Percentiles rank a stretch among this genome's conserved stretches.
Evolutionary conservation across 2,329 filamentous ascomycete species (phyloP).

Genomic region (Magnaporthiopsis poae): DNA sequence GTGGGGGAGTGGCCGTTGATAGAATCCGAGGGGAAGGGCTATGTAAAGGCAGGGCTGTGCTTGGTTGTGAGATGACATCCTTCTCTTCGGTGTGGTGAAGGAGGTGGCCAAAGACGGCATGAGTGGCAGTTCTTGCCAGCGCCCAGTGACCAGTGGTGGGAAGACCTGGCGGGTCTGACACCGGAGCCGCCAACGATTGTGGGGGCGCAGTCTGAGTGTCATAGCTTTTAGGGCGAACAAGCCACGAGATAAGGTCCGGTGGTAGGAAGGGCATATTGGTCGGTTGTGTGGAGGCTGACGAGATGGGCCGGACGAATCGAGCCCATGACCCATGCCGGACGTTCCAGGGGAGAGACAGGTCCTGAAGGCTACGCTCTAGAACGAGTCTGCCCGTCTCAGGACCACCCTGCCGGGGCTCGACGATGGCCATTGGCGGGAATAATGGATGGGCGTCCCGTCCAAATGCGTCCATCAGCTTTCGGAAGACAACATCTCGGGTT

Average conservation of each 20-base stretch:
- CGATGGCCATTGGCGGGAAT: constrained; percentile 1
- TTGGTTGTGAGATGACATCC: neutral
- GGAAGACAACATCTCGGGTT: constrained; percentile 33
- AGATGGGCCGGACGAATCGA: neutral
- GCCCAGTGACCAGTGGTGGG: neutral
- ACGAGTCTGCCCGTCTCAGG: constrained; percentile 22
- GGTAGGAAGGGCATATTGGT: neutral
- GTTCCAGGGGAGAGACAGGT: neutral
- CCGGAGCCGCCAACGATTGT: neutral
- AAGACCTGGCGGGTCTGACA: neutral
- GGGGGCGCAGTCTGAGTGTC: neutral
- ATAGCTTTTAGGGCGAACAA: neutral
- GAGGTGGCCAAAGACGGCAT: constrained; percentile 42
- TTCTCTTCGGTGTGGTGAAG: constrained; percentile 24
- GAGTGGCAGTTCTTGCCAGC: neutral
- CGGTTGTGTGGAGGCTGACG: neutral
- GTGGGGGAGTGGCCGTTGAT: constrained; percentile 36
- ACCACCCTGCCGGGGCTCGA: neutral
- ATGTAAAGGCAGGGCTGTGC: neutral
- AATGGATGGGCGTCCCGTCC: constrained; percentile 8
- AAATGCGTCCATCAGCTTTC: constrained; percentile 31
- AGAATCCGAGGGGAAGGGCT: constrained; percentile 21
- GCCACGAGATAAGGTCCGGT: neutral
- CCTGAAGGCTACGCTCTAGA: constrained; percentile 17
- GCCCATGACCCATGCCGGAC: neutral